Base-by-base conservation (phyloP, 1,139 yeast genomes). In the Groenewaldozyma sp. region DNA sequence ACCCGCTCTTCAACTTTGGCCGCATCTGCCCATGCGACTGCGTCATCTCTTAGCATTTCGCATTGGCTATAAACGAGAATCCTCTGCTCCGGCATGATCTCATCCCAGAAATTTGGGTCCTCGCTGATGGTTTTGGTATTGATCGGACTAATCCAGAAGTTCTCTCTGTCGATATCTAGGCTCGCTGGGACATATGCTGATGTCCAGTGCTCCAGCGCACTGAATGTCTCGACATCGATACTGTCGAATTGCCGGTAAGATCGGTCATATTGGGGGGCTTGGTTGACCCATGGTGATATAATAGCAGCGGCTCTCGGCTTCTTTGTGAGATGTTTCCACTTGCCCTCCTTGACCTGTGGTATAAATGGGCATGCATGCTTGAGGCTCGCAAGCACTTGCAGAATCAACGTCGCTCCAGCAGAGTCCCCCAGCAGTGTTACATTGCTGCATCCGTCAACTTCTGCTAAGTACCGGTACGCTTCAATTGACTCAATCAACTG, bases 211-310 rank as follows among this genome's bases (percentile, higher is more conserved):
- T 13, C 7, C 20, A 18, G 10, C 7, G 33, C 33, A 16, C 13
- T 18, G 9, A 18, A 18, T 7, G 22, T 6, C 6, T 16, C 13
- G 4, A 29, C 22, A 24, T 38, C 41, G n/a, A 34, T 18, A 10
- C 10, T 10, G 18, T 29, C 35, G 16, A 21, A 29, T 6, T 36
- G 19, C 10, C 13, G 19, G 26, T 38, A 38, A 6, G 37, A 34
- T n/a, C 41, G 37, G 5, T 24, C 29, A n/a, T 34, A 24, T 29
- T 28, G 22, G 3, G 41, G 37, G 20, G 28, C 37, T 2, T 69
- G 61, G 41, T 65, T 58, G 16, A 63, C 58, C 74, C 74, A 70
- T 3, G 74, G 74, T 17, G 72, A 65, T 7, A 65, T 48, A 27
- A 67, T 51, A 2, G 67, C 46, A 24, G 60, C 50, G 1, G 65